Evolutionary conservation across 2,329 filamentous ascomycete species (phyloP).

Genomic region (Nigrospora oryzae): DNA sequence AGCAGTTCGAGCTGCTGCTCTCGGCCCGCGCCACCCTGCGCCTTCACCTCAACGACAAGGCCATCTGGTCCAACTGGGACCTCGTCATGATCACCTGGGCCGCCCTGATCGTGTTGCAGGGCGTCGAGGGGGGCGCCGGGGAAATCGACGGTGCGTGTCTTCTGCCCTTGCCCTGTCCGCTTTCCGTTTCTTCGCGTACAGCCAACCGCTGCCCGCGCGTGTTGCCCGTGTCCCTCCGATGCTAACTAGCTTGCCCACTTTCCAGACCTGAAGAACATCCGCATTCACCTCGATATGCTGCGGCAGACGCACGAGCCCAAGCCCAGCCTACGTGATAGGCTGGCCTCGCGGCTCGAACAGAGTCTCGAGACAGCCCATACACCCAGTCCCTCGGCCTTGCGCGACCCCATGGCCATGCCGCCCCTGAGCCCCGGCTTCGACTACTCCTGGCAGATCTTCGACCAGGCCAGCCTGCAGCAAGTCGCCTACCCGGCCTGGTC

Average conservation of each 20-base stretch:
- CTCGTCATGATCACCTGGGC: conserved; percentile 35
- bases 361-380: conserved; percentile 15
- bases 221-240: not conserved
- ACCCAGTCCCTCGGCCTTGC: conserved; percentile 7
- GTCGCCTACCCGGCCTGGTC: conserved; percentile 4
- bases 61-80: conserved; percentile 35
- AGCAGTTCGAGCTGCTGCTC: conserved; percentile 30
- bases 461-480: conserved; percentile 14
- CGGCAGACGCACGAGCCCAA: conserved; percentile 18
- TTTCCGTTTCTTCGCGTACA: not conserved
- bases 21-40: conserved; percentile 30
- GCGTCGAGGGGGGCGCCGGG: conserved; percentile 27
- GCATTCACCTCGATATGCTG: conserved; percentile 18
- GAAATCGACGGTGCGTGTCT: conserved; percentile 23
- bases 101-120: conserved; percentile 32
- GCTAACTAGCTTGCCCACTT: too few species aligned
- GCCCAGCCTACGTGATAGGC: conserved; percentile 13
- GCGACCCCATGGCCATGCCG: conserved; percentile 3
- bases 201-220: not conserved
- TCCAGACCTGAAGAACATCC: conserved; percentile 18
- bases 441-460: conserved; percentile 17
- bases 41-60: conserved; percentile 28
- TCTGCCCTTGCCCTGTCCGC: too few species aligned
- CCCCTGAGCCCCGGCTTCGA: conserved; percentile 8
- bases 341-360: conserved; percentile 15